A percentile compares a stretch with the other conserved stretches of the same genome.
These are phyloP conservation scores for Rhodomyrtus psidioides DNA, from an alignment of 441 rosid genomes.

Conservation along the genomic window DNA sequence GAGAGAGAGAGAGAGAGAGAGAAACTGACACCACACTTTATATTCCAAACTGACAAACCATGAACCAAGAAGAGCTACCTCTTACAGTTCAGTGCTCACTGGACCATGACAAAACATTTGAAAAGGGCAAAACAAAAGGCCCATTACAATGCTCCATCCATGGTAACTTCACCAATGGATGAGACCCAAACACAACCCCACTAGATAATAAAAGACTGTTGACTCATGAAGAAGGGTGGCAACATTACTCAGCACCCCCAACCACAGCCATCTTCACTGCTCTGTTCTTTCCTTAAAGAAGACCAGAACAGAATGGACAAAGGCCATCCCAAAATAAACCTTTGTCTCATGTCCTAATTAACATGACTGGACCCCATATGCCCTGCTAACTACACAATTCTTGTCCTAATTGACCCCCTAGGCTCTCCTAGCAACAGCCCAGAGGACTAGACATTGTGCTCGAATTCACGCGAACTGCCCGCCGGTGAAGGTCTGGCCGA, in stretches of 20 bases:
- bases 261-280: neutral
- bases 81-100: neutral
- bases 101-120: neutral
- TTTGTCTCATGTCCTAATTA: neutral
- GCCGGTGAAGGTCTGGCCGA: conserved; percentile 48
- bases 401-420: neutral
- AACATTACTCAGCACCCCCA: neutral
- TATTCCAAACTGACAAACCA: neutral
- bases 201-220: neutral
- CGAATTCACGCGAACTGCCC: conserved; percentile 20
- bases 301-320: neutral
- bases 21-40: rapidly evolving
- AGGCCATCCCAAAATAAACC: neutral
- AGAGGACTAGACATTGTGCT: neutral
- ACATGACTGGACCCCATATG: neutral
- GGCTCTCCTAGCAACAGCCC: neutral
- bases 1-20: neutral
- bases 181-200: neutral
- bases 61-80: neutral
- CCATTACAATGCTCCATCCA: neutral
- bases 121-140: neutral
- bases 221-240: neutral
- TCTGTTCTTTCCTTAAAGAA: neutral
- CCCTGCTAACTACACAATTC: neutral
- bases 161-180: neutral